phyloP scores from a whole-genome alignment of 2,329 filamentous ascomycete genomes.

The Dothiorella sarmentorum region DNA sequence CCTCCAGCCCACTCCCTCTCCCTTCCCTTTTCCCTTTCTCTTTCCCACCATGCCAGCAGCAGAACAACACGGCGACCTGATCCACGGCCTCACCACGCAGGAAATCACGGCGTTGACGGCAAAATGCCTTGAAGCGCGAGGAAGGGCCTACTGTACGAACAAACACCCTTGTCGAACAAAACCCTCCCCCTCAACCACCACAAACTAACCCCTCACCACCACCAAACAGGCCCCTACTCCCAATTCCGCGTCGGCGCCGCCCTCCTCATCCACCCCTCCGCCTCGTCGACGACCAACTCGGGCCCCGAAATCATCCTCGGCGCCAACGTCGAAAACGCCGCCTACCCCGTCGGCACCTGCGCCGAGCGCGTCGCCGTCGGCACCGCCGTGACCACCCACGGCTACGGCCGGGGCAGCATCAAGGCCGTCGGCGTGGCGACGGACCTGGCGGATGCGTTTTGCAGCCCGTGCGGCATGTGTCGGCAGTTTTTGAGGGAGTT shows the following conservation, averaged over 20 bases:
- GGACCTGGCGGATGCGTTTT: constrained; percentile 54
- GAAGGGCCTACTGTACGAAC: constrained; percentile 69
- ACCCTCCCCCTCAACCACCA: not conserved
- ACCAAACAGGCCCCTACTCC: constrained; percentile 68
- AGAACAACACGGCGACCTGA: not conserved
- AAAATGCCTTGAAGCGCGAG: constrained; percentile 68
- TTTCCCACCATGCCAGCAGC: constrained; percentile 7
- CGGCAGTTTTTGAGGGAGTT: constrained; percentile 67
- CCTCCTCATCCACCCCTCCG: constrained; percentile 52
- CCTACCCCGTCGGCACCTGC: constrained; percentile 92
- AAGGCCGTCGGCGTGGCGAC: constrained; percentile 82
- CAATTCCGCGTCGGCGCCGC: constrained; percentile 86
- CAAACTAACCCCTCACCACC: not conserved
- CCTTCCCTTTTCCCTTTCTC: not conserved
- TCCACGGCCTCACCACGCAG: constrained; percentile 52
- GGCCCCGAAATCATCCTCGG: constrained; percentile 60
- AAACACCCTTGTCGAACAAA: not conserved
- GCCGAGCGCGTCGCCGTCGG: constrained; percentile 85
- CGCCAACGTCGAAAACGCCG: constrained; percentile 78
- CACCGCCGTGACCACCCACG: constrained; percentile 63
- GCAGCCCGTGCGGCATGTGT: constrained; percentile 87
- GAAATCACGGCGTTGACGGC: constrained; percentile 65
- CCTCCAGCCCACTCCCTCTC: not conserved
- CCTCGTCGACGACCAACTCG: constrained; percentile 2
- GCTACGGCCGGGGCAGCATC: constrained; percentile 49